Conservation (phyloP, 371 early-diverging fungal species). For the Mucor sp. region DNA sequence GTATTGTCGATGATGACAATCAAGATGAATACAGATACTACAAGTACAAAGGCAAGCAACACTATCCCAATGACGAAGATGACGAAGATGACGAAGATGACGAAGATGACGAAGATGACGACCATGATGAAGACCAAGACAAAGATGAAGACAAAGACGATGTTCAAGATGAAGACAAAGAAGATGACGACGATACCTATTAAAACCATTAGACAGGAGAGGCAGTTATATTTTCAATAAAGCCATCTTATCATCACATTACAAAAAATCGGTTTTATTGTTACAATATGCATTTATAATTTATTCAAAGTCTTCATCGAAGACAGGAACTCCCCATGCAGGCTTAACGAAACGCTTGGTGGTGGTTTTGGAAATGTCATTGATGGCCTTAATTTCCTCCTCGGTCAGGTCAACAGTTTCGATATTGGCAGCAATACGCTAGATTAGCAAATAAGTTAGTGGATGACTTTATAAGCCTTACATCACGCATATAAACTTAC, state of each 20-base stretch:
- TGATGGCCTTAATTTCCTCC: conserved; percentile 43
- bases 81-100: not conserved
- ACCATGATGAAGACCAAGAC: not conserved
- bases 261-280: not conserved
- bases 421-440: conserved; percentile 51
- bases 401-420: conserved; percentile 38
- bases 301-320: conserved; percentile 36
- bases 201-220: no score
- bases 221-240: no score
- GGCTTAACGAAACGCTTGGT: conserved; percentile 38
- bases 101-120: not conserved
- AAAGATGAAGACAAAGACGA: not conserved
- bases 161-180: not conserved
- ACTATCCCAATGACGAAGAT: not conserved
- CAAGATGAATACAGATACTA: not conserved
- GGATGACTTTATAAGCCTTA: not conserved
- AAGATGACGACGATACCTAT: no score
- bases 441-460: not conserved
- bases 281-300: not conserved
- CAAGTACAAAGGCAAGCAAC: not conserved
- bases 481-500: conserved; percentile 20
- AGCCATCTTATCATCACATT: no score
- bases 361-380: conserved; percentile 37
- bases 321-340: conserved; percentile 46
- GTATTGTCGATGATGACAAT: not conserved